Conservation (phyloP, 2,329 filamentous ascomycete genomes). For the Colletotrichum sp. region DNA sequence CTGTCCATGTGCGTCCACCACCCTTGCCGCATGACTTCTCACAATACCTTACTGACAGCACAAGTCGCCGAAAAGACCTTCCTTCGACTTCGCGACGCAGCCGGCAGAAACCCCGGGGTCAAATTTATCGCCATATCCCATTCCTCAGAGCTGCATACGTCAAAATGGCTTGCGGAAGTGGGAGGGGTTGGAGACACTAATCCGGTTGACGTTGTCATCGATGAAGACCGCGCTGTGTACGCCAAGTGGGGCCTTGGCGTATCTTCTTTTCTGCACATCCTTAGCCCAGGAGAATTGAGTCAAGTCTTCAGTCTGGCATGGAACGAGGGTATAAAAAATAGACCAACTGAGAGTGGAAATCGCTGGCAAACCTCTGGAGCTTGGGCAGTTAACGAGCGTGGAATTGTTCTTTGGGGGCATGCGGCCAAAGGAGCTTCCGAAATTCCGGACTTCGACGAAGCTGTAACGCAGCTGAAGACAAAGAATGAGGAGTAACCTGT, state of each 20-base stretch:
- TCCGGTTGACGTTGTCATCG: constrained; percentile 60
- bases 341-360: constrained; percentile 67
- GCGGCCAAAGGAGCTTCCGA: neutral
- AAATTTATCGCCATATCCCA: constrained; percentile 69
- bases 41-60: neutral
- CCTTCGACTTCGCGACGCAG: constrained; percentile 54
- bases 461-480: neutral
- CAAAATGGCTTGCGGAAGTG: constrained; percentile 60
- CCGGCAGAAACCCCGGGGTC: constrained; percentile 51
- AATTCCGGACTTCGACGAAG: neutral
- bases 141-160: constrained; percentile 55
- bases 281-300: constrained; percentile 62
- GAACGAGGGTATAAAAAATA: constrained; percentile 69
- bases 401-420: neutral
- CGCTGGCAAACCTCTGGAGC: constrained; percentile 72
- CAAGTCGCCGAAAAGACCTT: constrained; percentile 74
- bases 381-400: constrained; percentile 49
- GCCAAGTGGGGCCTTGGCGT: constrained; percentile 69
- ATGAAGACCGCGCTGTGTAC: constrained; percentile 64
- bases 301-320: constrained; percentile 61
- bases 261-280: constrained; percentile 64
- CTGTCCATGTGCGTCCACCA: constrained; percentile 66
- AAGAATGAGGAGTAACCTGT: neutral
- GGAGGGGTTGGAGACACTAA: constrained; percentile 56
- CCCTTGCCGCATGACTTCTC: neutral